Percentiles rank a stretch among this genome's conserved stretches.
Conservation (phyloP, 495 filamentous ascomycete genomes). For the Penicillium fimorum region DNA sequence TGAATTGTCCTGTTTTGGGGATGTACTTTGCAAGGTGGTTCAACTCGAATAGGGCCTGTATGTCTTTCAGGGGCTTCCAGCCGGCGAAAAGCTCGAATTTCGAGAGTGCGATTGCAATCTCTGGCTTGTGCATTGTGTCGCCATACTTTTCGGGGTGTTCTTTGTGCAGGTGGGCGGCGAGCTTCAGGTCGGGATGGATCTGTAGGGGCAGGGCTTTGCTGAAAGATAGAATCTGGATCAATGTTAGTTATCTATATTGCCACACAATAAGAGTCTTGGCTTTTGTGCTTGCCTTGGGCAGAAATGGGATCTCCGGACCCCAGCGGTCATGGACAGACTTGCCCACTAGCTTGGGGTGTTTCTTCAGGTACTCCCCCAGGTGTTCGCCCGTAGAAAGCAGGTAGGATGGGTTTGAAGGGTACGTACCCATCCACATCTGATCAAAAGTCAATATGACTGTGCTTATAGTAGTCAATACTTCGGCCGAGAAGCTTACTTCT, state of each 20-base stretch:
- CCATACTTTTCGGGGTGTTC: constrained; percentile 63
- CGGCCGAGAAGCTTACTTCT: constrained; percentile 30
- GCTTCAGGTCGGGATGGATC: constrained; percentile 68
- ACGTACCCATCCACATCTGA: constrained; percentile 80
- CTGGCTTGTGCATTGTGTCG: constrained; percentile 78
- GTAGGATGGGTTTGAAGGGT: constrained; percentile 67
- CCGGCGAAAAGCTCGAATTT: constrained; percentile 78
- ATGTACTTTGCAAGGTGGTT: constrained; percentile 54
- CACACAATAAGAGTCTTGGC: not conserved
- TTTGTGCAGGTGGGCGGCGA: constrained; percentile 61
- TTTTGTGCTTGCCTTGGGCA: constrained; percentile 60
- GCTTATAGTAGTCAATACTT: not conserved
- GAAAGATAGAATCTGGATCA: constrained; percentile 65
- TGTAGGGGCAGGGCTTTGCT: constrained; percentile 79
- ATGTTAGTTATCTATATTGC: not conserved
- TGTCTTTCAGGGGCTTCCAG: constrained; percentile 64
- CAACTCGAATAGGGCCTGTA: constrained; percentile 58
- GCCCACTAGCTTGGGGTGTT: constrained; percentile 65
- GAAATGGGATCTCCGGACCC: constrained; percentile 65
- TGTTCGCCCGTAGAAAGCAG: constrained; percentile 60
- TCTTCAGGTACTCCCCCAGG: constrained; percentile 63
- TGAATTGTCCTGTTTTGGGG: constrained; percentile 48
- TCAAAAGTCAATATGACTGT: not conserved
- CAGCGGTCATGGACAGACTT: constrained; percentile 61
- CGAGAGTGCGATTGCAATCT: constrained; percentile 74